A percentile compares a stretch with the other conserved stretches of the same genome.
These are phyloP conservation scores for Actinomortierella wolfii DNA, from an alignment of 371 early-diverging fungal genomes.

Conservation along the genomic window DNA sequence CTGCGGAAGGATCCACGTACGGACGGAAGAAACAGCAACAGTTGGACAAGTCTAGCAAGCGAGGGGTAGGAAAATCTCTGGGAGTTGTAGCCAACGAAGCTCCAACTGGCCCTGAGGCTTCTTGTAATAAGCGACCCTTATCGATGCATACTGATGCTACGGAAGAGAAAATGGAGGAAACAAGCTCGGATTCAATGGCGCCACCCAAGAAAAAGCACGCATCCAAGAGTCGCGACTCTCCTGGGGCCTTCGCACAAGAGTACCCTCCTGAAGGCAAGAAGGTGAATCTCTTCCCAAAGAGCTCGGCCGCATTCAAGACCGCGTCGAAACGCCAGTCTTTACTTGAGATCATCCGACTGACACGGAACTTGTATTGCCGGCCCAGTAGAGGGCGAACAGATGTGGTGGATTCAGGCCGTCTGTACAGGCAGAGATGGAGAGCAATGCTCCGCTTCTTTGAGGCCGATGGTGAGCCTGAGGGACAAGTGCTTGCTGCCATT, in stretches of 20 bases:
- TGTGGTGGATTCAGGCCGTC: too few relatives aligned
- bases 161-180: too few relatives aligned
- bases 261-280: background rate
- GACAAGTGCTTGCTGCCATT: conserved; percentile 7
- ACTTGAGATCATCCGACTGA: conserved; percentile 31
- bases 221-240: conserved; percentile 1
- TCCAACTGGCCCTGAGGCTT: too few relatives aligned
- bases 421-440: conserved; percentile 22
- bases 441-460: conserved; percentile 33
- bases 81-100: too few relatives aligned
- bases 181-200: too few relatives aligned
- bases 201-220: too few relatives aligned
- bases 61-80: too few relatives aligned
- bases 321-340: conserved; percentile 14
- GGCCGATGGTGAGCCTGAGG: conserved; percentile 24
- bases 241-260: background rate
- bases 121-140: too few relatives aligned
- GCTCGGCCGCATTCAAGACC: conserved; percentile 13
- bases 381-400: conserved; percentile 9
- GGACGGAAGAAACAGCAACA: too few relatives aligned
- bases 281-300: conserved; percentile 24
- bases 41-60: too few relatives aligned
- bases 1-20: too few relatives aligned
- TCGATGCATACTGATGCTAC: too few relatives aligned
- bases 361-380: conserved; percentile 37